Evolutionary conservation across 108 stramenopile genomes (phyloP).

Genomic region (Hondaea fermentalgiana): DNA sequence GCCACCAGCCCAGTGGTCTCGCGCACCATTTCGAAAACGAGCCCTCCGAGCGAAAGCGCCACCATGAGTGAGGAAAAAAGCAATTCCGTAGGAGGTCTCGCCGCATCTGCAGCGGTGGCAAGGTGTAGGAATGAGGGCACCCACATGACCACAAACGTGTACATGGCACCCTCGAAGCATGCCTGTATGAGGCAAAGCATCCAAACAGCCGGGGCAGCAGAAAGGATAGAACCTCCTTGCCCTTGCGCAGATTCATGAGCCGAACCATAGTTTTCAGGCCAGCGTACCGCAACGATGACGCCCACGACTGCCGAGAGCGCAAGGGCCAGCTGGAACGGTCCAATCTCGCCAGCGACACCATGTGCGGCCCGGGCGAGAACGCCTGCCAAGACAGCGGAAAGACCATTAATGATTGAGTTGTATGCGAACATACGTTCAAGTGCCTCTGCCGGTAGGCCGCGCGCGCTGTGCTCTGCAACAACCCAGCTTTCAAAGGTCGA

Average conservation of each 20-base stretch:
- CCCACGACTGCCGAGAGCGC: slow-evolving; percentile 73
- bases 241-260: neutral
- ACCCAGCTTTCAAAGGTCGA: slow-evolving; percentile 93
- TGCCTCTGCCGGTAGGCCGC: slow-evolving; percentile 79
- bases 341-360: slow-evolving; percentile 80
- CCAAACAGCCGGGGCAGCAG: neutral
- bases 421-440: slow-evolving; percentile 73
- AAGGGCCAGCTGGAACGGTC: slow-evolving; percentile 92
- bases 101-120: too few species aligned
- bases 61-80: neutral
- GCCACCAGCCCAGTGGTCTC: neutral
- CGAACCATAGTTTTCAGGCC: slow-evolving; percentile 78
- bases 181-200: neutral
- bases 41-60: neutral
- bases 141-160: slow-evolving; percentile 15
- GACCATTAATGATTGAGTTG: slow-evolving; percentile 81
- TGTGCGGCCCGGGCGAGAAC: slow-evolving; percentile 76
- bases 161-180: neutral
- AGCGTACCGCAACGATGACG: slow-evolving; percentile 66
- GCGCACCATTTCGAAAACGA: neutral
- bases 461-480: slow-evolving; percentile 76
- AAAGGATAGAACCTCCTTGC: too few species aligned
- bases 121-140: neutral
- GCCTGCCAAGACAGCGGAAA: slow-evolving; percentile 87
- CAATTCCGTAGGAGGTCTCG: neutral